Conservation (phyloP, 768 basidiomycete genomes). For the Tubosaeta brunneosetosa region DNA sequence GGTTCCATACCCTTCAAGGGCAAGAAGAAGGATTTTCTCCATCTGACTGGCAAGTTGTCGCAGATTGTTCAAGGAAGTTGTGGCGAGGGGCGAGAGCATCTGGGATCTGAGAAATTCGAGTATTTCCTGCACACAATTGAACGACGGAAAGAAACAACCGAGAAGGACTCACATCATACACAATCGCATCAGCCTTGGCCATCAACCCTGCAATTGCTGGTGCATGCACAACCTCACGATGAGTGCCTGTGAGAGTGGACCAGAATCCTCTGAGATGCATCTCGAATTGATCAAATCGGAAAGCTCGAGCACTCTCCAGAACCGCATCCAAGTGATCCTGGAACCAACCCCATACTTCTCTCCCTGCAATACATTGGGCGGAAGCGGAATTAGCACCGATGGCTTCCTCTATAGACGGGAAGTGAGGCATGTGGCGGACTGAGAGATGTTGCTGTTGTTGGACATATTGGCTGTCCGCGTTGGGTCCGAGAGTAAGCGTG, state of each 20-base stretch:
- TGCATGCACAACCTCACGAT: constrained; percentile 85
- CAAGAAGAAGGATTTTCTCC: constrained; percentile 82
- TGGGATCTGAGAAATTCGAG: constrained; percentile 80
- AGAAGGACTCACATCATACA: constrained; percentile 76
- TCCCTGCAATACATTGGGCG: constrained; percentile 70
- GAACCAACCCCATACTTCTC: constrained; percentile 91
- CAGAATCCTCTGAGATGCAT: constrained; percentile 84
- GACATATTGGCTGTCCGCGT: constrained; percentile 42
- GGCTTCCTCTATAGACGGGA: constrained; percentile 84
- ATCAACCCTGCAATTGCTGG: constrained; percentile 85
- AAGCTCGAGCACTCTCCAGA: constrained; percentile 68
- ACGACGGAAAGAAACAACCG: constrained; percentile 7
- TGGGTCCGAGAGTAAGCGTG: constrained; percentile 51
- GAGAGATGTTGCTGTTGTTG: constrained; percentile 51
- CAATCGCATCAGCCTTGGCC: constrained; percentile 85
- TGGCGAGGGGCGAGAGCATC: constrained; percentile 73
- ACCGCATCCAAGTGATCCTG: constrained; percentile 84
- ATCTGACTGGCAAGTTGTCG: constrained; percentile 85
- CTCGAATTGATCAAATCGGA: constrained; percentile 88
- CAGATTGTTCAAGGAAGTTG: constrained; percentile 62
- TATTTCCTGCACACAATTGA: constrained; percentile 59
- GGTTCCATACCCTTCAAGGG: constrained; percentile 78
- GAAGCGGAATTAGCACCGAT: constrained; percentile 71
- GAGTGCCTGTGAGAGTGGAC: constrained; percentile 65
- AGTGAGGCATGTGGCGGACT: constrained; percentile 73